Conservation (phyloP, 495 filamentous ascomycete species). For the Penicillium waksmanii region DNA sequence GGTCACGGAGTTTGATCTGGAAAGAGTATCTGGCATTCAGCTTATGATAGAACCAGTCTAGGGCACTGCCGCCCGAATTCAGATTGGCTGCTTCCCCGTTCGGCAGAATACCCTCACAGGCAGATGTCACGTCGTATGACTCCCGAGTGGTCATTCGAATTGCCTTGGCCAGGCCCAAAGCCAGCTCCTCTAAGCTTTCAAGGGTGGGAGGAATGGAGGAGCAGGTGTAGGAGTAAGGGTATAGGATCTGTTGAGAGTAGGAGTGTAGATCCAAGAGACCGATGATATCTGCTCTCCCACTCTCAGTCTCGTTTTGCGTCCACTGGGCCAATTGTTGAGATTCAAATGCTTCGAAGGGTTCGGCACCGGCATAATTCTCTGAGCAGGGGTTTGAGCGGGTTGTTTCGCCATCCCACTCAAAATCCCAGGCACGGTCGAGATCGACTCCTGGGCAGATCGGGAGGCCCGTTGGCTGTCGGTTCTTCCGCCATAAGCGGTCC, state of each 20-base stretch:
- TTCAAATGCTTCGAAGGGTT: conserved; percentile 84
- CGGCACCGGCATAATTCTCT: conserved; percentile 84
- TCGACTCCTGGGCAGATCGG: conserved; percentile 87
- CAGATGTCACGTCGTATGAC: conserved; percentile 78
- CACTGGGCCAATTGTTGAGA: conserved; percentile 76
- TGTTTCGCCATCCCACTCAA: conserved; percentile 75
- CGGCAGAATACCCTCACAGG: conserved; percentile 78
- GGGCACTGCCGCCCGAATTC: conserved; percentile 73
- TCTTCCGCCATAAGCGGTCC: conserved; percentile 95
- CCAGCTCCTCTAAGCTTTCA: conserved; percentile 90
- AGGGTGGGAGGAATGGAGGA: conserved; percentile 74
- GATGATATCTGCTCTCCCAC: conserved; percentile 71
- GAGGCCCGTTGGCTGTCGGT: conserved; percentile 80
- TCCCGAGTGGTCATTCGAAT: conserved; percentile 78
- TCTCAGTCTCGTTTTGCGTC: conserved; percentile 79
- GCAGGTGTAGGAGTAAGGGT: conserved; percentile 90
- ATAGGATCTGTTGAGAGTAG: conserved; percentile 94
- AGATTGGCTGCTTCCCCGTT: conserved; percentile 48
- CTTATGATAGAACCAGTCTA: conserved; percentile 97
- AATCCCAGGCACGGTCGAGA: conserved; percentile 83
- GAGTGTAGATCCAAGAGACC: conserved; percentile 91
- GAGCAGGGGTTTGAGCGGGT: conserved; percentile 82
- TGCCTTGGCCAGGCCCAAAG: conserved; percentile 84
- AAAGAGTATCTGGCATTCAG: conserved; percentile 81
- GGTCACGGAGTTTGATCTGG: conserved; percentile 94